These are phyloP conservation scores for Rhizoclosmatium sp. DNA, from an alignment of 192 early-diverging fungal species.

Conservation along the genomic window DNA sequence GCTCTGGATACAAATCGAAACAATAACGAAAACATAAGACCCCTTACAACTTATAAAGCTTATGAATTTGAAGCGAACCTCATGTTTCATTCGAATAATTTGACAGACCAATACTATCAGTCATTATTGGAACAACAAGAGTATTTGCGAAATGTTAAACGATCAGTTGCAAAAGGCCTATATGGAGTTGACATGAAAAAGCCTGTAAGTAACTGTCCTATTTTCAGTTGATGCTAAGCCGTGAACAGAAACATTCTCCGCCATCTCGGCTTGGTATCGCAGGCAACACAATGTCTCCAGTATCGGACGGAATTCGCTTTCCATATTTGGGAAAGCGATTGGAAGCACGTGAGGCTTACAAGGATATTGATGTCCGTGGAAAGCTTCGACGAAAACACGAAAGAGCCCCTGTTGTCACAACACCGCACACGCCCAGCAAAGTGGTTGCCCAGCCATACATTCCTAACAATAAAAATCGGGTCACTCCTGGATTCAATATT, in stretches of 20 bases:
- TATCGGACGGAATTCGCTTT: not conserved
- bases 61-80: too few species aligned
- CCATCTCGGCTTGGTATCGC: slow-evolving; percentile 1
- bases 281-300: not conserved
- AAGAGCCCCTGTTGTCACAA: too few species aligned
- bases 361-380: not conserved
- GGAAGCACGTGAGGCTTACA: not conserved
- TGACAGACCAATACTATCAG: not conserved
- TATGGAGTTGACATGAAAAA: slow-evolving; percentile 29
- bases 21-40: too few species aligned
- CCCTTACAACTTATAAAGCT: too few species aligned
- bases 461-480: too few species aligned
- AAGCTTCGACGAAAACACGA: not conserved
- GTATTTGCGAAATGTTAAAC: not conserved
- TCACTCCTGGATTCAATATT: too few species aligned
- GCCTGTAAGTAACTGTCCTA: slow-evolving; percentile 3
- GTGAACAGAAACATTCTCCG: slow-evolving; percentile 19
- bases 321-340: not conserved
- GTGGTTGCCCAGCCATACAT: too few species aligned
- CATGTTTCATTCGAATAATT: too few species aligned
- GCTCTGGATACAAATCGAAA: too few species aligned
- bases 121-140: not conserved
- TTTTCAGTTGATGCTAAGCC: not conserved
- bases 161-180: slow-evolving; percentile 11
- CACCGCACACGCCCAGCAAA: too few species aligned